Base-by-base conservation (phyloP, 2,329 filamentous ascomycete genomes). In the Hawksworthiomyces lignivorus region DNA sequence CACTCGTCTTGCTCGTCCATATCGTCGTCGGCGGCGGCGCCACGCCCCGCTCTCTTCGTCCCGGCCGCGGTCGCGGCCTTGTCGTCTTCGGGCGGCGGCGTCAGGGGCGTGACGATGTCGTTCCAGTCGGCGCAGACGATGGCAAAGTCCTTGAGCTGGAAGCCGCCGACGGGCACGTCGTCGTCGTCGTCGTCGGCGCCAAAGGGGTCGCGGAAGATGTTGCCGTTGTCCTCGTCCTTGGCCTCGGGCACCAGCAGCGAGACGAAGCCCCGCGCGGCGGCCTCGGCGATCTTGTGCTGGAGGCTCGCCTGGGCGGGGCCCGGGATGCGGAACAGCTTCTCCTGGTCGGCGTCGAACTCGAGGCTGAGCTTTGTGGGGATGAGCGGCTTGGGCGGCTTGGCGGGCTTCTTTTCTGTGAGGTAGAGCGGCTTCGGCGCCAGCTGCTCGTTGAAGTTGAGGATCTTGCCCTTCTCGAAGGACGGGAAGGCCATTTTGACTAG, bases 91-190 rank as follows among this genome's bases (percentile, higher is more conserved):
- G 39, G 39, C 3, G 41, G 52, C 12, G 39, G 46, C 14, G 47
- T 72, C 58, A 19, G 70, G 20, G 69, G 60, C 18, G 73, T 64
- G 39, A 81, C 78, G 34, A 78, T 72, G 15, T 78, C 63, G 42
- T 85, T 80, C 84, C 87, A 97, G 58, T 96, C 87, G 45, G 87
- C 79, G 55, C 89, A 96, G 6, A 92, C 77, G 35, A 94, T 77
- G 44, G 86, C 79, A 42, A 98, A 77, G 54, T 97, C 89, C 39
- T 82, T 76, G 61, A 90, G 75, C 0, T 77, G 84, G 47, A 86
- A 77, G 2, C 86, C 87, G 24, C 81, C 85, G 15, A 92, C 69
- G 17, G 72, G 75, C 52, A 90, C 83, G 12, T 75, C 62, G 36
- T 77, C 73, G 0, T 70, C 72, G 3, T 72, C 70, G 19, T 68